These are phyloP conservation scores for Carex sylvatica DNA, from an alignment of 202 grass and related monocot species.

Conservation along the genomic window DNA sequence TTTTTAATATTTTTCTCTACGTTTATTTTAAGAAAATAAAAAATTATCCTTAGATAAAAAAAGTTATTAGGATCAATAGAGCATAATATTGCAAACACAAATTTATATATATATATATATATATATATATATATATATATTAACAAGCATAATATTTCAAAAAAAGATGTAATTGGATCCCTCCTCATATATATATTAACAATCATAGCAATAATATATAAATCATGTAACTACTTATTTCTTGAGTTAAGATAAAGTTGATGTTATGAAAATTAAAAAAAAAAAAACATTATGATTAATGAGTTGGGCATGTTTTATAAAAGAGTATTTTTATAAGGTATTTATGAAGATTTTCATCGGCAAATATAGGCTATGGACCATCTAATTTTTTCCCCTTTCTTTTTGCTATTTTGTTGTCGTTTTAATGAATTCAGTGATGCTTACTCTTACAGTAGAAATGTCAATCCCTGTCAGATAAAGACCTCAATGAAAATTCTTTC, in stretches of 20 bases:
- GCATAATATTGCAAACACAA: not conserved
- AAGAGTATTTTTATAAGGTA: not conserved
- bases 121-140: no score
- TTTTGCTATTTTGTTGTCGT: not conserved
- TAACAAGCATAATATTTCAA: no score
- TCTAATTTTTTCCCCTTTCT: not conserved
- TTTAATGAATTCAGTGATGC: not conserved
- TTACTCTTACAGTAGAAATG: not conserved
- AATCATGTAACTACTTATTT: not conserved
- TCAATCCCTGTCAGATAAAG: conserved; percentile 4
- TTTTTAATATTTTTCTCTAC: not conserved
- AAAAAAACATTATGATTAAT: not conserved
- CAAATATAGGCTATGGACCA: not conserved
- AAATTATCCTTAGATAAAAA: no score
- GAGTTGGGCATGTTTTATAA: not conserved
- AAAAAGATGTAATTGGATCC: no score
- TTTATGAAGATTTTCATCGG: not conserved
- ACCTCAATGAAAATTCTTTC: not conserved
- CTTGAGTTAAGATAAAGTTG: not conserved
- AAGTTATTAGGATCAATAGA: not conserved
- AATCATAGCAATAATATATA: not conserved
- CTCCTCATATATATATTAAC: no score
- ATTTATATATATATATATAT: no score
- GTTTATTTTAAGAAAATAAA: not conserved
- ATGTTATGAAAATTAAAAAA: not conserved